Percentiles rank a stretch among this genome's conserved stretches.
phyloP scores from a whole-genome alignment of 2,329 filamentous ascomycete species.

The Exophiala bonariae region DNA sequence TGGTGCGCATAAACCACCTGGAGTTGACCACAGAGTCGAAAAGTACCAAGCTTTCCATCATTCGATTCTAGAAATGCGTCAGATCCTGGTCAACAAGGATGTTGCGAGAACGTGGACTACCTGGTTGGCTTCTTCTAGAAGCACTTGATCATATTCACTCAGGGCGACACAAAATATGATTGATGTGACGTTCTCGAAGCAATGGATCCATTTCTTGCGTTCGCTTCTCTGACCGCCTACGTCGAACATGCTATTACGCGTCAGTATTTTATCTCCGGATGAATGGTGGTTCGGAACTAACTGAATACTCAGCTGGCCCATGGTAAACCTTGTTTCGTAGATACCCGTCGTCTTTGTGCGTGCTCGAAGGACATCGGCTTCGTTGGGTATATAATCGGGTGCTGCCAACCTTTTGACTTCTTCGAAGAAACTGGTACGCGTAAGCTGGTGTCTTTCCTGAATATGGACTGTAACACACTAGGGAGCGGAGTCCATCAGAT shows the following conservation, averaged over 20 bases:
- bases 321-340: slow-evolving; percentile 97
- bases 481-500: slow-evolving; percentile 97
- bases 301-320: slow-evolving; percentile 99
- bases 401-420: slow-evolving; percentile 82
- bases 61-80: slow-evolving; percentile 71
- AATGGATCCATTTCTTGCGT: slow-evolving; percentile 99
- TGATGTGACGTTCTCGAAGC: slow-evolving; percentile 98
- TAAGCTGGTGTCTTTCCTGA: slow-evolving; percentile 16
- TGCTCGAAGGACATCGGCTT: slow-evolving; percentile 92
- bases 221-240: slow-evolving; percentile 96
- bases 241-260: slow-evolving; percentile 83
- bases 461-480: slow-evolving; percentile 65
- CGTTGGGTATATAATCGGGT: slow-evolving; percentile 83
- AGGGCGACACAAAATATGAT: slow-evolving; percentile 99
- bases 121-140: slow-evolving; percentile 96
- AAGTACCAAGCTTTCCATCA: slow-evolving; percentile 96
- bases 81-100: slow-evolving; percentile 11
- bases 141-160: slow-evolving; percentile 96
- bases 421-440: slow-evolving; percentile 78
- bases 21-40: slow-evolving; percentile 99
- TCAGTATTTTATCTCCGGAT: slow-evolving; percentile 24
- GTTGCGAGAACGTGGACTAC: too few relatives aligned
- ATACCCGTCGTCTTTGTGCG: slow-evolving; percentile 98
- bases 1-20: slow-evolving; percentile 97
- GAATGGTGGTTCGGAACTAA: slow-evolving; percentile 51